Evolutionary conservation across 2,329 filamentous ascomycete species (phyloP).

Genomic region (Arachnopeziza araneosa): DNA sequence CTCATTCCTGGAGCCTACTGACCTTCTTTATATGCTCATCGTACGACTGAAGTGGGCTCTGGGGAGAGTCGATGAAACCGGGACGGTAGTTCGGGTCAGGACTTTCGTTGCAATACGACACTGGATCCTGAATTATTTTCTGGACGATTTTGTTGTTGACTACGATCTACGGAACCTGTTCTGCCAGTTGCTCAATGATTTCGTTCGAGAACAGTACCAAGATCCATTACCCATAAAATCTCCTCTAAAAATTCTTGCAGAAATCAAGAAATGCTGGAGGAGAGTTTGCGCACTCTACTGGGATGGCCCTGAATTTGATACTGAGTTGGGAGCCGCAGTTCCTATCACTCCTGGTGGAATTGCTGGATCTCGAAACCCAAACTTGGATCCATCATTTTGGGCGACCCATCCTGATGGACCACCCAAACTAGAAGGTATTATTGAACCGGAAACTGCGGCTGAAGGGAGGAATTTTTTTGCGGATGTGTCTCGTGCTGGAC

Average conservation of each 20-base stretch:
- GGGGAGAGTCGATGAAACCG: slow-evolving; percentile 71
- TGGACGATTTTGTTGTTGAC: slow-evolving; percentile 84
- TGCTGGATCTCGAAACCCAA: slow-evolving; percentile 52
- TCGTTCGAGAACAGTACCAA: slow-evolving; percentile 49
- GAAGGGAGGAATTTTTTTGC: slow-evolving; percentile 39
- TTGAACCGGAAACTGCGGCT: slow-evolving; percentile 20
- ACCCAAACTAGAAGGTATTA: slow-evolving; percentile 40
- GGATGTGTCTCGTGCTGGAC: slow-evolving; percentile 42
- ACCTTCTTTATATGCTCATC: slow-evolving; percentile 78
- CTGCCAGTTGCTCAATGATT: slow-evolving; percentile 72
- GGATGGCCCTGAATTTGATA: slow-evolving; percentile 66
- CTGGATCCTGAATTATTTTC: slow-evolving; percentile 97
- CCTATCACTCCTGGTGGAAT: slow-evolving; percentile 74
- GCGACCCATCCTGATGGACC: slow-evolving; percentile 37
- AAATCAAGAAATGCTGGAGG: slow-evolving; percentile 97
- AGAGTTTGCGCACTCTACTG: slow-evolving; percentile 85
- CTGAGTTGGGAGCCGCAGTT: slow-evolving; percentile 54
- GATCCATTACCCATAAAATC: slow-evolving; percentile 43
- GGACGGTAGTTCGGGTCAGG: slow-evolving; percentile 89
- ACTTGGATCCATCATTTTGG: slow-evolving; percentile 50
- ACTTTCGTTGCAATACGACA: slow-evolving; percentile 94
- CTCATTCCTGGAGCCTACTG: slow-evolving; percentile 70
- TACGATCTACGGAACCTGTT: slow-evolving; percentile 70
- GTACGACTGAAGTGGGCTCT: slow-evolving; percentile 85
- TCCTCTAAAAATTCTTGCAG: slow-evolving; percentile 78